A percentile compares a stretch with the other conserved stretches of the same genome.
Evolutionary conservation across 1,284 basidiomycete genomes (phyloP).

Genomic region (Moniliophthora roreri): DNA sequence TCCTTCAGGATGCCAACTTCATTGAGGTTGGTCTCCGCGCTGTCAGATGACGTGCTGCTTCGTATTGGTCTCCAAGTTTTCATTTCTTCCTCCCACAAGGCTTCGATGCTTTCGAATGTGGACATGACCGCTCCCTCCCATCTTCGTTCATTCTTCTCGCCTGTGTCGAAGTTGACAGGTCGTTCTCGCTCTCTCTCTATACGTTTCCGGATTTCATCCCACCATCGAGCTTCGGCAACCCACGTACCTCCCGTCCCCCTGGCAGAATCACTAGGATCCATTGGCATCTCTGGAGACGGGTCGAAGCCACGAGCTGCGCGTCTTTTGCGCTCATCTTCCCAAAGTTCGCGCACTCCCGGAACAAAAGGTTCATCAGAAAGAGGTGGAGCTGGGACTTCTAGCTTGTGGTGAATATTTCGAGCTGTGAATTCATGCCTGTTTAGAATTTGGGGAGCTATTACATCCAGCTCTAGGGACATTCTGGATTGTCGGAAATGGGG

Average conservation of each 20-base stretch:
- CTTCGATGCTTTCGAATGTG: constrained; percentile 84
- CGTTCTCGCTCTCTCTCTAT: constrained; percentile 49
- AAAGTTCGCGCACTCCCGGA: constrained; percentile 86
- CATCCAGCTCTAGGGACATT: constrained; percentile 84
- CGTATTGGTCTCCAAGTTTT: constrained; percentile 55
- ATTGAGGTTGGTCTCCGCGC: not conserved
- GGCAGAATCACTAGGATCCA: constrained; percentile 61
- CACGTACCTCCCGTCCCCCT: constrained; percentile 60
- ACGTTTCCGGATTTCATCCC: constrained; percentile 59
- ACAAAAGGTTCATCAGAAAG: constrained; percentile 77
- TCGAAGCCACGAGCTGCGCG: constrained; percentile 63
- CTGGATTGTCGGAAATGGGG: constrained; percentile 67
- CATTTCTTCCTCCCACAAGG: constrained; percentile 63
- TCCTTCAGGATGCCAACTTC: constrained; percentile 16
- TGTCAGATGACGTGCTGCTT: constrained; percentile 4
- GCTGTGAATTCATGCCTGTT: constrained; percentile 73
- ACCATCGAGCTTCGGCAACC: constrained; percentile 69
- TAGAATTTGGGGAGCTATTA: constrained; percentile 78
- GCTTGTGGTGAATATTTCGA: constrained; percentile 75
- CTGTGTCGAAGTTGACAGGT: constrained; percentile 26
- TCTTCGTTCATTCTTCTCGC: constrained; percentile 43
- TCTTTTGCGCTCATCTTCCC: constrained; percentile 89
- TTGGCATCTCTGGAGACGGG: constrained; percentile 67
- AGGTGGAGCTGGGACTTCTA: constrained; percentile 55
- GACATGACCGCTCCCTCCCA: constrained; percentile 76